Conservation (phyloP, 495 filamentous ascomycete species). For the Penicillium bialowiezense region DNA sequence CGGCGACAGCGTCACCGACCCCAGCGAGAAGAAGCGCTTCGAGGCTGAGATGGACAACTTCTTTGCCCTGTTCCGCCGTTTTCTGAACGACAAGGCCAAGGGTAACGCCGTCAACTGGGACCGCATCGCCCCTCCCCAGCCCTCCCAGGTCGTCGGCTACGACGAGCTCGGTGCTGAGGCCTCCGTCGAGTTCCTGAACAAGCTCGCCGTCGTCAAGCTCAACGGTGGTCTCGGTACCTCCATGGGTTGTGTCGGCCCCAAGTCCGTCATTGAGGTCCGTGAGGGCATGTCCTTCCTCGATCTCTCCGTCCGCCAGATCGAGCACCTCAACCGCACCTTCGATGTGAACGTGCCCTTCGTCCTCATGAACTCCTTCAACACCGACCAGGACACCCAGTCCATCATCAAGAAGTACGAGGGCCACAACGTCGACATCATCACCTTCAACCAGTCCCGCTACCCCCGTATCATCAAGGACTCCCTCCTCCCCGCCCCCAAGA, state of each 20-base stretch:
- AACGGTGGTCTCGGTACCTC: conserved; percentile 99
- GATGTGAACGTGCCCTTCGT: conserved; percentile 97
- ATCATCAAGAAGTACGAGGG: conserved; percentile 99
- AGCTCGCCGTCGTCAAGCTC: conserved; percentile 97
- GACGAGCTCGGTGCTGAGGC: conserved; percentile 78
- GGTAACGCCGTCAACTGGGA: conserved; percentile 94
- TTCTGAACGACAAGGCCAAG: conserved; percentile 98
- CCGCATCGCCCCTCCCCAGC: conserved; percentile 87
- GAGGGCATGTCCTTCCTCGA: conserved; percentile 99
- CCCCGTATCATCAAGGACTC: conserved; percentile 98
- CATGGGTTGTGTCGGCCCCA: conserved; percentile 99
- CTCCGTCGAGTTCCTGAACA: conserved; percentile 90
- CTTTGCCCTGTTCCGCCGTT: conserved; percentile 95
- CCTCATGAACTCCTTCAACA: conserved; percentile 99
- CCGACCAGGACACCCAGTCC: conserved; percentile 93
- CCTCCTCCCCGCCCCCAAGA: conserved; percentile 91
- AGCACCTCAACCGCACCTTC: conserved; percentile 98
- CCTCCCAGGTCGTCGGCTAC: conserved; percentile 92
- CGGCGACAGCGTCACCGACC: conserved; percentile 81
- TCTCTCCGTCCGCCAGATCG: conserved; percentile 97
- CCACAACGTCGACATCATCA: conserved; percentile 98
- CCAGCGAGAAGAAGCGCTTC: conserved; percentile 81
- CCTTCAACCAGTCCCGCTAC: conserved; percentile 99
- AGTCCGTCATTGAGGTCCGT: conserved; percentile 99
- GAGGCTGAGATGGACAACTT: conserved; percentile 99